Percentiles rank a stretch among this genome's conserved stretches.
phyloP scores from a whole-genome alignment of 148 eudicot species.

The Gaultheria prostrata region DNA sequence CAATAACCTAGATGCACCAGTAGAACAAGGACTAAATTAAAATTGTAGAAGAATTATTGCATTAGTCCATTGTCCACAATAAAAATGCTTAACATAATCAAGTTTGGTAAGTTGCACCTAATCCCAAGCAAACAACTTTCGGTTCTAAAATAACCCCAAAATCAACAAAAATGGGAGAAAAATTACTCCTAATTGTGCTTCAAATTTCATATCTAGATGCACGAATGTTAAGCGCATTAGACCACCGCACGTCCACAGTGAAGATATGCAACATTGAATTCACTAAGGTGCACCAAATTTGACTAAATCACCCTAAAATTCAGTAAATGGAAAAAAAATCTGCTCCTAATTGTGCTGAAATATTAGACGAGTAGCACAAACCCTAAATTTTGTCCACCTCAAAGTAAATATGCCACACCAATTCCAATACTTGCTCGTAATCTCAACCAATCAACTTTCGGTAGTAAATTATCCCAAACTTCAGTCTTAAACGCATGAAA shows the following conservation, averaged over 20 bases:
- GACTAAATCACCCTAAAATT: neutral
- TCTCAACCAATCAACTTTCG: neutral
- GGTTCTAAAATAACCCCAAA: neutral
- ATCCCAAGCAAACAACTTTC: neutral
- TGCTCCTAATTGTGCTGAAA: neutral
- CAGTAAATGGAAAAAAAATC: neutral
- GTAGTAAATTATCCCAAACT: neutral
- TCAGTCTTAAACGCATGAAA: neutral
- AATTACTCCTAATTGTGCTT: neutral
- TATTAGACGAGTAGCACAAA: neutral
- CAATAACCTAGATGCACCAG: neutral
- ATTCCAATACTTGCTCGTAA: neutral
- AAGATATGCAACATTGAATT: neutral
- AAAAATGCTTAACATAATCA: neutral
- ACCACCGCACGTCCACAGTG: neutral
- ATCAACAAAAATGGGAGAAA: neutral
- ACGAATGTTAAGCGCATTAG: neutral
- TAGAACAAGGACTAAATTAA: neutral
- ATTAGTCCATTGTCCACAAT: neutral
- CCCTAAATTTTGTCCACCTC: neutral
- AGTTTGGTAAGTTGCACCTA: neutral
- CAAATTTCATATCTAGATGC: neutral
- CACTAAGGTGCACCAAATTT: neutral
- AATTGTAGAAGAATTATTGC: neutral
- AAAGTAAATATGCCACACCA: neutral